phyloP scores from a whole-genome alignment of 2,329 filamentous ascomycete genomes.

The Neopestalotiopsis sp. region DNA sequence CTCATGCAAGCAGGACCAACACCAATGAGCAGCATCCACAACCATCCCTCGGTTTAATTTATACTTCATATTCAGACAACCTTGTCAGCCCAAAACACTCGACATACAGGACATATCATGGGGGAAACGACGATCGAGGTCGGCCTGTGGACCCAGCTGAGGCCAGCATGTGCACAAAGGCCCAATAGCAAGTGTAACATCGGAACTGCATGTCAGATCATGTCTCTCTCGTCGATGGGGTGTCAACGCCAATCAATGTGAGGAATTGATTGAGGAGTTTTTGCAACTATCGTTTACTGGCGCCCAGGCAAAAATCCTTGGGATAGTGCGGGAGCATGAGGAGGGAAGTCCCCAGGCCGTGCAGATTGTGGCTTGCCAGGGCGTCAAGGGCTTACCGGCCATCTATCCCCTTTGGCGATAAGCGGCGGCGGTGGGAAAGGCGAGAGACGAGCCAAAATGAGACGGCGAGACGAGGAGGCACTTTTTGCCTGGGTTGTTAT shows the following conservation, averaged over 20 bases:
- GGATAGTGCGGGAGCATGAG: background rate
- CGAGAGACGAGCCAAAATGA: no score
- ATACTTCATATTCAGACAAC: conserved; percentile 2
- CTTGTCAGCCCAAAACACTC: conserved; percentile 5
- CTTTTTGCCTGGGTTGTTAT: background rate
- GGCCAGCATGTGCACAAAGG: background rate
- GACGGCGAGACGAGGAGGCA: background rate
- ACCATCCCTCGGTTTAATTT: background rate
- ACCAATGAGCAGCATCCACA: background rate
- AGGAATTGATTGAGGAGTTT: background rate
- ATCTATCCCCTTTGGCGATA: conserved; percentile 10
- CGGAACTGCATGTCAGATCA: conserved; percentile 11
- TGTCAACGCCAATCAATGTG: background rate
- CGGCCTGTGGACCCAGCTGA: conserved; percentile 7
- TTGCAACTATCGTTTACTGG: background rate
- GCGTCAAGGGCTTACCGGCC: background rate
- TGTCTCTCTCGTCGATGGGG: background rate
- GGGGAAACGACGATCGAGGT: conserved; percentile 1
- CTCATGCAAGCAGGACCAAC: background rate
- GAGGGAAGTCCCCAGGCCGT: background rate
- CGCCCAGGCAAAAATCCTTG: background rate
- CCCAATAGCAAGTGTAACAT: conserved; percentile 1
- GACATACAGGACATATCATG: background rate
- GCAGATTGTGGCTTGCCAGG: conserved; percentile 8
- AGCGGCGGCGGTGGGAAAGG: background rate